Evolutionary conservation across 345 rosid genomes (phyloP).

Genomic region (Geranium brycei): DNA sequence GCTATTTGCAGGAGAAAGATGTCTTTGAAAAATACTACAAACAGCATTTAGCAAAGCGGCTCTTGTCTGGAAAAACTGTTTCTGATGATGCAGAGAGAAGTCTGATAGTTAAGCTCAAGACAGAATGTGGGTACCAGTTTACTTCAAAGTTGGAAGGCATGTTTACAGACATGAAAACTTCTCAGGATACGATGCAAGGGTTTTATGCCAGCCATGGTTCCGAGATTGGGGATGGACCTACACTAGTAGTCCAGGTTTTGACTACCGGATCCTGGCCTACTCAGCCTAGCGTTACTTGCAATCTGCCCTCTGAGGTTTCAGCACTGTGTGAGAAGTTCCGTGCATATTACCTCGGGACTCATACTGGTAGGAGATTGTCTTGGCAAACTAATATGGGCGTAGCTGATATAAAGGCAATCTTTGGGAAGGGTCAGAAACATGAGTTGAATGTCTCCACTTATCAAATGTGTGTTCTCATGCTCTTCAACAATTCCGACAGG

Average conservation of each 20-base stretch:
- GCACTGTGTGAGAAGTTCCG: slow-evolving; percentile 92
- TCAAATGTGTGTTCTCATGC: slow-evolving; percentile 95
- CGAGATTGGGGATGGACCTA: slow-evolving; percentile 75
- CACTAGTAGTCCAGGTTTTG: slow-evolving; percentile 80
- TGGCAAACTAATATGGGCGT: slow-evolving; percentile 99
- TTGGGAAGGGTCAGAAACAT: slow-evolving; percentile 97
- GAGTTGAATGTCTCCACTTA: slow-evolving; percentile 94
- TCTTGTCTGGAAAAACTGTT: slow-evolving; percentile 84
- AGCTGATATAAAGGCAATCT: slow-evolving; percentile 77
- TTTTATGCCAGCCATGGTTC: slow-evolving; percentile 53
- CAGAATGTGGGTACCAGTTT: slow-evolving; percentile 96
- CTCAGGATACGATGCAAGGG: slow-evolving; percentile 86
- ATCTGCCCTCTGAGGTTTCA: slow-evolving; percentile 86
- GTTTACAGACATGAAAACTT: slow-evolving; percentile 99
- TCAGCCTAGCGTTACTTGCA: slow-evolving; percentile 70
- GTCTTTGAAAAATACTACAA: slow-evolving; percentile 95
- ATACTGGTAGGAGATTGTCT: slow-evolving; percentile 81
- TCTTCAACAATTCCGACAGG: slow-evolving; percentile 69
- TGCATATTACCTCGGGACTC: slow-evolving; percentile 87
- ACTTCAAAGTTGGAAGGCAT: slow-evolving; percentile 95
- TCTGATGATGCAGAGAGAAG: slow-evolving; percentile 97
- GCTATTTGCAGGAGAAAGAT: slow-evolving; percentile 96
- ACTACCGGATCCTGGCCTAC: slow-evolving; percentile 99
- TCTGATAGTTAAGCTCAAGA: slow-evolving; percentile 87
- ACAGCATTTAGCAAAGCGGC: slow-evolving; percentile 94